Base-by-base conservation (phyloP, 306 rosid genomes). In the Cicer cuneatum region DNA sequence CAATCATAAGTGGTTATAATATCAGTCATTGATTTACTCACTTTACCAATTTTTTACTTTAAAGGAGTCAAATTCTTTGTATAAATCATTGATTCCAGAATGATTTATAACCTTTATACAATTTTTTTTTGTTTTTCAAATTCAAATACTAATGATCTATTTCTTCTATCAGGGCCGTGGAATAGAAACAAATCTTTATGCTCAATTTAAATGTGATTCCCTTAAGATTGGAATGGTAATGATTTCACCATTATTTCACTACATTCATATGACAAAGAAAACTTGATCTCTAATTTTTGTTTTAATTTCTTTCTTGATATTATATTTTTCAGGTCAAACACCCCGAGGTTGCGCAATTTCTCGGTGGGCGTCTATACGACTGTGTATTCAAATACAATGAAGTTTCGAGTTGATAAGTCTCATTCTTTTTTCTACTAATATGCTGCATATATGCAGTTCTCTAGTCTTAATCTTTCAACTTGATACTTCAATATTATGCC, bases 181-280 rank as follows among this genome's bases (percentile, higher is more conserved):
- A 46, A 92, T 94, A 66, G 97, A 92, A 85, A 90, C 97, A 57
- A 94, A 94, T 84, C 96, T 94, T 58, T 89, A 92, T 76, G 99
- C 99, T 24, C 97, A 85, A 66, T 94, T 94, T 12, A 90, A 83
- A 83, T 92, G 97, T 57, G 99, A 94, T 81, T 94, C 96, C 45
- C 90, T 92, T 41, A 94, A 94, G 85, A 92, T 94, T 72, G 99
- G 99, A 65, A 92, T 94, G 97, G 99, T 94, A 85, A 78, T 66
- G 16, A 76, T 53, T 47, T 68, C 14, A 40, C 37, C 35, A 54
- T 42, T 66, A 64, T 10, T 58, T 18, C 40, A 48, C 11, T 54
- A 42, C 71, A 5, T 64, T 66, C 38, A 15, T 19, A 13, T 38
- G 14, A 46, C 51, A 47, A 41, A 42, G 52, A 83, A 65, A 69